Base-by-base conservation (phyloP, 2,329 filamentous ascomycete genomes). In the Aspergillus fumigatus region DNA sequence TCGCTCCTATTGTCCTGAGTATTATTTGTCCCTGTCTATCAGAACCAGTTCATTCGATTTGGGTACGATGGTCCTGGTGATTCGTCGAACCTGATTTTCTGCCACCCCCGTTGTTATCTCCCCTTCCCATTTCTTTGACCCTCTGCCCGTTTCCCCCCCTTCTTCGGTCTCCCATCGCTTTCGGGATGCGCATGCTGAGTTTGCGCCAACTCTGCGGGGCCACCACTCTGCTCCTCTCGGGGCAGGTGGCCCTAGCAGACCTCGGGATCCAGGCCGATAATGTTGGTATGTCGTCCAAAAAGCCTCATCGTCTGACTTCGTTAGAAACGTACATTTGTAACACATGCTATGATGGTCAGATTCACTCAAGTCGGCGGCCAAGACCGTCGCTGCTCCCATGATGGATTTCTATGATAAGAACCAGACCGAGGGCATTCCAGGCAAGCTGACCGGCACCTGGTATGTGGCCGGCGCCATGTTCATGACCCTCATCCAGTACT, bases 391-490 rank as follows among this genome's bases (percentile, higher is more conserved):
- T 5, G 67, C 75, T 55, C 76, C 79, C 55, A 76, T 82, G 73
- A 74, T 82, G 69, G 65, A 67, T 23, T 79, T 77, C 62, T 83
- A 83, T 63, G 74, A 69, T 45, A 80, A 79, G 32, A 79, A 82
- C 59, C 58, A 73, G 48, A 75, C 78, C 1, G 77, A 76, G 27
- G 72, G 73, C 10, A 77, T 77, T 43, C 79, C 79, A 3, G 80
- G 80, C 50, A 74, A 81, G 55, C 71, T 90, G 29, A 83, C 84
- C 8, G 89, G 88, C 73, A 88, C 88, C 77, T 89, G 86, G 86
- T 89, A 86, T 86, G 83, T 89, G 67, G 84, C 83, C 11, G 83
- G 84, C 55, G 82, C 84, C 23, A 79, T 89, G 77, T 87, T 87
- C 79, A 85, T 85, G 62, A 82, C 84, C 1, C 76, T 88, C 63